A percentile compares a stretch with the other conserved stretches of the same genome.
phyloP scores from a whole-genome alignment of 305 asterid species.

The Rubia peregrina region DNA sequence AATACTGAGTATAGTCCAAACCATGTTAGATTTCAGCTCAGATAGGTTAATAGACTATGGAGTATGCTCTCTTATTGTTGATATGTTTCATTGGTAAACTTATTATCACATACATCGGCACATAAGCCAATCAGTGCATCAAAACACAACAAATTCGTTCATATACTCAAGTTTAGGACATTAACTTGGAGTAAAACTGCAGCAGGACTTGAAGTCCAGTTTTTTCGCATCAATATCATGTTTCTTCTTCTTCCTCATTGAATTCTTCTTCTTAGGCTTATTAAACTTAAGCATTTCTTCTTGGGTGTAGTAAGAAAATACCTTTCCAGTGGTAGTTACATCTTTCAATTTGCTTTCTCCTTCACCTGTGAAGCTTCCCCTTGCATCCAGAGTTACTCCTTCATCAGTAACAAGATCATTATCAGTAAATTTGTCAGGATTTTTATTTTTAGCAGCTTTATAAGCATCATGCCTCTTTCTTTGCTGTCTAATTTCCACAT shows the following conservation, averaged over 20 bases:
- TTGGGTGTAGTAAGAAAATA: slow-evolving; percentile 61
- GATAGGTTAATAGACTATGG: background rate
- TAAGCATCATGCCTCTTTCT: slow-evolving; percentile 79
- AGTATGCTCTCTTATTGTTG: background rate
- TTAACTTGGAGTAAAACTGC: no score
- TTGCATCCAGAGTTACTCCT: slow-evolving; percentile 85
- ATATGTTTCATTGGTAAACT: background rate
- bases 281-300: slow-evolving; percentile 84
- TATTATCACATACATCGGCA: no score
- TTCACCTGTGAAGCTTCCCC: slow-evolving; percentile 74
- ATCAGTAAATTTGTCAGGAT: slow-evolving; percentile 82
- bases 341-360: slow-evolving; percentile 86
- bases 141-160: no score
- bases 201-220: slow-evolving; percentile 35
- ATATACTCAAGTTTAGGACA: no score
- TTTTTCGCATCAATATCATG: slow-evolving; percentile 64
- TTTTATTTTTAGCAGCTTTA: slow-evolving; percentile 79
- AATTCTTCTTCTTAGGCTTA: slow-evolving; percentile 92
- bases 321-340: slow-evolving; percentile 57
- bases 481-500: slow-evolving; percentile 95
- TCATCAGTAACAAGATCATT: slow-evolving; percentile 81
- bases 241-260: slow-evolving; percentile 84
- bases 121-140: no score
- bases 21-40: no score
- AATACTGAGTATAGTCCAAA: background rate